Evolutionary conservation across 345 rosid genomes (phyloP).

Genomic region (Theobroma cacao): DNA sequence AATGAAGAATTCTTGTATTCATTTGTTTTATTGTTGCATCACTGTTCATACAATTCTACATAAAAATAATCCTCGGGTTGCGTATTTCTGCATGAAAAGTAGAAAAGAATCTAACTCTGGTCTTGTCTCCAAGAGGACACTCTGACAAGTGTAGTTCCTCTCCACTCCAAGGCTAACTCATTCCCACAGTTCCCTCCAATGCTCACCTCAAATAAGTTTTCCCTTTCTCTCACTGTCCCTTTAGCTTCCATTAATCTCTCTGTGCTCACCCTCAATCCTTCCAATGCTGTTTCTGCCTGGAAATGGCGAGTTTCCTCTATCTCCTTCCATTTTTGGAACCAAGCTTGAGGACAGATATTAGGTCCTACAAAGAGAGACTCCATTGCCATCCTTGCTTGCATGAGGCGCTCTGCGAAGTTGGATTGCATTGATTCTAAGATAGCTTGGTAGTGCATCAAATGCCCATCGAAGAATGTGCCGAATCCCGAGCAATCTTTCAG

Average conservation of each 20-base stretch:
- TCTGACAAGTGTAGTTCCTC: conserved; percentile 36
- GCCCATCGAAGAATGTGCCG: conserved; percentile 34
- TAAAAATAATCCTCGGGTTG: not conserved
- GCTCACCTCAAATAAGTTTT: conserved; percentile 33
- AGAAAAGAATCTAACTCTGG: not conserved
- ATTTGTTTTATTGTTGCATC: not conserved
- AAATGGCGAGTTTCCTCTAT: conserved; percentile 9
- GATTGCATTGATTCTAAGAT: conserved; percentile 39
- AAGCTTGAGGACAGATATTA: conserved; percentile 27
- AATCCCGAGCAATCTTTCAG: conserved; percentile 13
- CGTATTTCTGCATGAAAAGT: not conserved
- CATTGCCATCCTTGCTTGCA: conserved; percentile 43
- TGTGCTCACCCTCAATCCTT: conserved; percentile 25
- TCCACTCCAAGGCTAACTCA: conserved; percentile 45
- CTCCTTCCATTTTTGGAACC: conserved; percentile 43
- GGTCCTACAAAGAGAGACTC: conserved; percentile 48
- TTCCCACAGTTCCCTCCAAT: conserved; percentile 33
- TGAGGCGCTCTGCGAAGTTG: conserved; percentile 24
- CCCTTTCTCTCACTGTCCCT: conserved; percentile 34
- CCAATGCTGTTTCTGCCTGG: conserved; percentile 8
- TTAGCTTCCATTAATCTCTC: conserved; percentile 34
- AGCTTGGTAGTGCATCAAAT: conserved; percentile 30
- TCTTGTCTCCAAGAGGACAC: conserved; percentile 41
- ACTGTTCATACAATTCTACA: not conserved
- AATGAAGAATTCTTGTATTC: not conserved